phyloP scores from a whole-genome alignment of 371 early-diverging fungal species.

The Mucor saturninus region DNA sequence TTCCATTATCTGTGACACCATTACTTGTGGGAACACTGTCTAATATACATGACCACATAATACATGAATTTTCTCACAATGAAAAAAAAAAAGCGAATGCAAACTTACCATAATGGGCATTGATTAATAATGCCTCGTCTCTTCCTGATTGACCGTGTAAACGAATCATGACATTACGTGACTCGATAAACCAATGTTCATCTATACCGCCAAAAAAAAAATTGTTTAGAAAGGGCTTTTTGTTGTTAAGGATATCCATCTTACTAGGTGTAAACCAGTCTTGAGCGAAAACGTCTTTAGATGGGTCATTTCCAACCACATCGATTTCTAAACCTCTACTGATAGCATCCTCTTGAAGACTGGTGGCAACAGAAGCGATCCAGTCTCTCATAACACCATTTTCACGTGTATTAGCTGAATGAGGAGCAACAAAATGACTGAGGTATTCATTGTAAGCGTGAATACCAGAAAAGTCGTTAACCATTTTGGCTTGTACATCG shows the following conservation, averaged over 20 bases:
- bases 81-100: too few relatives aligned
- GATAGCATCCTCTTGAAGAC: conserved; percentile 47
- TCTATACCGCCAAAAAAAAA: conserved; percentile 18
- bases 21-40: conserved; percentile 79
- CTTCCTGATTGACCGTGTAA: conserved; percentile 30
- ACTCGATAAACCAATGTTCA: conserved; percentile 56
- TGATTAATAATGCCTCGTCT: conserved; percentile 47
- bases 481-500: conserved; percentile 32
- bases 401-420: conserved; percentile 59
- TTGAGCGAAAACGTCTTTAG: conserved; percentile 18
- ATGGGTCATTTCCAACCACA: conserved; percentile 44
- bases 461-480: conserved; percentile 50
- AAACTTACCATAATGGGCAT: conserved; percentile 58
- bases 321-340: conserved; percentile 45
- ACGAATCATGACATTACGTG: conserved; percentile 42
- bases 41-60: conserved; percentile 14
- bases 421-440: conserved; percentile 55
- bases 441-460: conserved; percentile 60
- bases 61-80: not conserved
- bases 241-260: conserved; percentile 13
- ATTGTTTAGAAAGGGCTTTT: too few relatives aligned
- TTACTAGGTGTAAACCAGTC: conserved; percentile 40
- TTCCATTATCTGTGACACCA: conserved; percentile 89
- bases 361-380: conserved; percentile 35
- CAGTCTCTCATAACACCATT: conserved; percentile 40